Percentiles rank a stretch among this genome's conserved stretches.
Evolutionary conservation across 495 filamentous ascomycete genomes (phyloP).

Genomic region (Penicillium paxilli): DNA sequence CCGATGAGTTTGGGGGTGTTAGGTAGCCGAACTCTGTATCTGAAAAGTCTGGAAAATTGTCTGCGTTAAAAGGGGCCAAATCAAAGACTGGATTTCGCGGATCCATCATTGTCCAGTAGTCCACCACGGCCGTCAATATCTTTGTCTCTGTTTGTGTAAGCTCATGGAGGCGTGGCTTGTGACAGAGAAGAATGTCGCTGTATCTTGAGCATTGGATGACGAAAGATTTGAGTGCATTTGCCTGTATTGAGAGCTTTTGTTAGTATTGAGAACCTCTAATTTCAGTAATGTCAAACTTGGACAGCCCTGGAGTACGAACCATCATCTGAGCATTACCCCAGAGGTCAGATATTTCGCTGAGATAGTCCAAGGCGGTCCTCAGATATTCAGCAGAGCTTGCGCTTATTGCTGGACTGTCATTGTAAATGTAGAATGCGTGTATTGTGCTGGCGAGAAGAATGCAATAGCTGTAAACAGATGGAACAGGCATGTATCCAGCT

Average conservation of each 20-base stretch:
- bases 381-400: conserved; percentile 21
- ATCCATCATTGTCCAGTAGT: conserved; percentile 31
- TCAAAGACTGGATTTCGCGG: conserved; percentile 21
- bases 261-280: neutral
- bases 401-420: conserved; percentile 6
- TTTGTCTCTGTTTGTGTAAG: conserved; percentile 15
- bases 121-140: conserved; percentile 16
- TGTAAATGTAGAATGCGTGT: conserved; percentile 20
- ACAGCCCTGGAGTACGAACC: conserved; percentile 10
- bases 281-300: neutral
- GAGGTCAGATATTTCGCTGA: conserved; percentile 22
- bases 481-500: conserved; percentile 23
- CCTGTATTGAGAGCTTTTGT: conserved; percentile 3
- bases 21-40: conserved; percentile 1
- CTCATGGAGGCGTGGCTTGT: conserved; percentile 13
- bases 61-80: neutral
- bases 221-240: conserved; percentile 20
- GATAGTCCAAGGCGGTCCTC: conserved; percentile 15
- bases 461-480: conserved; percentile 29
- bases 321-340: conserved; percentile 24
- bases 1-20: conserved; percentile 6
- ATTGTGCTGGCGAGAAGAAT: conserved; percentile 27
- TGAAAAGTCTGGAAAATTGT: neutral
- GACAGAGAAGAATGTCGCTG: conserved; percentile 19
- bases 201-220: conserved; percentile 20